Conservation (phyloP, 805 yeast species). For the Osmozyma mogii region DNA sequence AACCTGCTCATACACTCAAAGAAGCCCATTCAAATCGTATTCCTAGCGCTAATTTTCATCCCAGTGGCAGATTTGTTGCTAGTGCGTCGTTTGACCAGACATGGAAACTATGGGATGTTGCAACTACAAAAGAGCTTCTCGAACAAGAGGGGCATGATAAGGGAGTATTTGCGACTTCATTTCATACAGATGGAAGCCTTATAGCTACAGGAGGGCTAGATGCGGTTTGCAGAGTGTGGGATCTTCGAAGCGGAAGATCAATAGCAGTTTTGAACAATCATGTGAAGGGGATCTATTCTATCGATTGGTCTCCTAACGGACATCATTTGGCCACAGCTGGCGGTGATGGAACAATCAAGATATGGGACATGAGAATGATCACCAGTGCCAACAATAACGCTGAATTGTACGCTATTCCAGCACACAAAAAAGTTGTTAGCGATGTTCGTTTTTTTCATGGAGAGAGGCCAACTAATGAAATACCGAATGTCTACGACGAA, state of each 20-base stretch:
- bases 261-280: conserved; percentile 60
- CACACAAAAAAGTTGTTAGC: conserved; percentile 68
- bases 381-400: conserved; percentile 16
- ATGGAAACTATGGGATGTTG: conserved; percentile 82
- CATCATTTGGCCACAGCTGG: conserved; percentile 73
- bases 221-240: conserved; percentile 73
- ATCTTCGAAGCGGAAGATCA: conserved; percentile 67
- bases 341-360: conserved; percentile 68
- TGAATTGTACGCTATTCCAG: conserved; percentile 49
- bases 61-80: conserved; percentile 46
- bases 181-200: conserved; percentile 74
- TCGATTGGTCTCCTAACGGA: conserved; percentile 75
- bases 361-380: conserved; percentile 74
- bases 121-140: conserved; percentile 34
- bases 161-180: conserved; percentile 53
- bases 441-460: conserved; percentile 46
- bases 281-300: conserved; percentile 57
- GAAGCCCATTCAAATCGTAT: conserved; percentile 45
- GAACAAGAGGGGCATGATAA: conserved; percentile 84
- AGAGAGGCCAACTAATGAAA: conserved; percentile 6
- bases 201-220: conserved; percentile 75
- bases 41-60: conserved; percentile 57
- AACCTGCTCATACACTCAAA: conserved; percentile 13
- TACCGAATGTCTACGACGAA: conserved; percentile 22
- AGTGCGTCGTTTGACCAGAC: conserved; percentile 78